A percentile compares a stretch with the other conserved stretches of the same genome.
Evolutionary conservation across 2,329 filamentous ascomycete genomes (phyloP).

Genomic region (Rhynchosporium secalis): DNA sequence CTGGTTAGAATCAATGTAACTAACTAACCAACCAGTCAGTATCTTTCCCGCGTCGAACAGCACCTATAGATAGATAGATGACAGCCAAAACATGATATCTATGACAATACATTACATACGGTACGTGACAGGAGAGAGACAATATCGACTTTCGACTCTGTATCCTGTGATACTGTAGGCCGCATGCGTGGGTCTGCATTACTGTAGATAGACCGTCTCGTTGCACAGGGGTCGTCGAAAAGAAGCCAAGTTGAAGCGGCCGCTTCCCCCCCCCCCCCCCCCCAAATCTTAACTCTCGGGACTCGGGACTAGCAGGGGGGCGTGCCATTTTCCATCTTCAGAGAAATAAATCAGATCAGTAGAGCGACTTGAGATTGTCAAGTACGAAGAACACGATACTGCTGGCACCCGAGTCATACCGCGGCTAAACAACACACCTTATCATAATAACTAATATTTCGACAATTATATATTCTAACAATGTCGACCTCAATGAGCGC

Average conservation of each 20-base stretch:
- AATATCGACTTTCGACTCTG: no score
- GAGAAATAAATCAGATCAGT: background rate
- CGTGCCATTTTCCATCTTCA: background rate
- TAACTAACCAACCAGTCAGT: no score
- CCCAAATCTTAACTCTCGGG: slow-evolving; percentile 3
- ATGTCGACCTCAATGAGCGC: slow-evolving; percentile 11
- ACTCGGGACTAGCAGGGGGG: slow-evolving; percentile 2
- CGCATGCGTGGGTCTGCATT: background rate
- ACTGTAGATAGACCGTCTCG: background rate
- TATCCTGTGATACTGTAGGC: no score
- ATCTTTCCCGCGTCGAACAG: no score
- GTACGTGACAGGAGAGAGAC: no score
- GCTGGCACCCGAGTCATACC: no score
- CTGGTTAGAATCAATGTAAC: no score
- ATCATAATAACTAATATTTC: no score
- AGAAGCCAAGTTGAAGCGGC: background rate
- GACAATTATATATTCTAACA: background rate
- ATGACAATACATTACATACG: background rate
- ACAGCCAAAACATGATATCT: no score
- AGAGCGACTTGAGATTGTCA: background rate
- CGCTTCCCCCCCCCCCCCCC: background rate
- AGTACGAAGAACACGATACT: background rate
- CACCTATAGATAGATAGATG: no score
- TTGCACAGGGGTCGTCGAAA: background rate
- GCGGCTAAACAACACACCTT: background rate